Base-by-base conservation (phyloP, 768 basidiomycete species). In the Gloeostereum incarnatum region DNA sequence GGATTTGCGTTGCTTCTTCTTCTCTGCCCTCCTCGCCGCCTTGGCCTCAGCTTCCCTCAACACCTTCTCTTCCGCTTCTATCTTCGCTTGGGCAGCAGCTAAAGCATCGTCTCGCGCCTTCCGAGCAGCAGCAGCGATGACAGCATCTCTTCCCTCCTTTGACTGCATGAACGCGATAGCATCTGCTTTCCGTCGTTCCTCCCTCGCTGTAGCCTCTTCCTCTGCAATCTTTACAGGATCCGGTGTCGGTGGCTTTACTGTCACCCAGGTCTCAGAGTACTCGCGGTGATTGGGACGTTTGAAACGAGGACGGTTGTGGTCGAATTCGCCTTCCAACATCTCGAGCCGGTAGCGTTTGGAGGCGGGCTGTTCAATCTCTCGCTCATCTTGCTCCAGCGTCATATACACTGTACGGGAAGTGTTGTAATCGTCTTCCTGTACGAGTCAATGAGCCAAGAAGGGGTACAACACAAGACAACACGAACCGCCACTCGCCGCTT, bases 401-500 rank as follows among this genome's bases (percentile, higher is more conserved):
- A n/a, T n/a, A 14, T 27, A 14, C 9, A 14, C 26, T 27, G 33
- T 11, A 9, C 11, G 33, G 11, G 33, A 35, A 9, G 19, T 11
- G 8, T 9, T 35, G n/a, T n/a, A n/a, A 7, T 51, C 51, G 22
- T 40, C 49, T 13, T 46, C 45, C 45, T 54, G 26, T 20, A 33
- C 32, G 35, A 17, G 22, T 14, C 17, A 7, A 26, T 20, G 31
- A 19, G 39, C 5, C 8, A 16, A 7, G 7, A 23, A 10, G 27
- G 38, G 13, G 18, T 8, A 11, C 22, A 23, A 24, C 13, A 33
- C 22, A 21, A 16, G 16, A 8, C 18, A 40, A 6, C 6, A 22
- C 49, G 26, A 32, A 64, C 64, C 47, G 52, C 45, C 9, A 53
- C 52, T 4, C 66, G 48, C 40, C 82, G 71, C 53, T 88, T 86